Evolutionary conservation across 305 asterid species (phyloP), one percentile per base, ranked within the genome.

Genomic region (Fraxinus sp.): DNA sequence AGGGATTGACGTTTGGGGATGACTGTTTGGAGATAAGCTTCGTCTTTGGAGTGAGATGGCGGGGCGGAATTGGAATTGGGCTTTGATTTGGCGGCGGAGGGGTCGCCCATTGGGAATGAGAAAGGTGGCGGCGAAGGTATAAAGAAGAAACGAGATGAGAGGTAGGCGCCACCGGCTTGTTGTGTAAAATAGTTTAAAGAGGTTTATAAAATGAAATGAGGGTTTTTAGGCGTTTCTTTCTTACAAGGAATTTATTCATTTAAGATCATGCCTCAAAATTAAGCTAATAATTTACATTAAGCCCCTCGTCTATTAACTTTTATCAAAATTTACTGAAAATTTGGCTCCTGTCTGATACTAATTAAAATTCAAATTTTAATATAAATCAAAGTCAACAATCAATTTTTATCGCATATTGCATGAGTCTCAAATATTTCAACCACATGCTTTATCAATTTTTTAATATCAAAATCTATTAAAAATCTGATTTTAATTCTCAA

Each of bases 1-100:
- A 87, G 83, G 5, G 89, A 75, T 46, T 93, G 91, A 49, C 98
- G 97, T 74, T 89, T 95, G 83, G 93, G 92, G 77, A 88, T 79
- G 59, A 93, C 95, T 2, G 88, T 33, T 78, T 89, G 84, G 70
- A 95, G 97, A 89, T 93, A 94, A 10, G 85, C 84, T 35, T 92
- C 99, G 82, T 92, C 96, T 82, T 91, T 91, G 76, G 83, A 66
- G 78, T 4, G 79, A 10, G 79, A 44, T 26, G 85, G 87, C 37
- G 79, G 77, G 52, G 82, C 82, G 9, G 92, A 79, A 46, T 16
- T 80, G 8, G 88, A 68, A 55, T 74, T 71, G 28, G 86, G 83
- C 81, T 83, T 85, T 66, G 85, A 82, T 83, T 78, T 88, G 14
- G 77, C 81, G 33, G 86, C 52, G 68, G 88, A 82, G 57, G 89